phyloP scores from a whole-genome alignment of 2,329 filamentous ascomycete species.

The Neophaeococcomyces mojaviensis region DNA sequence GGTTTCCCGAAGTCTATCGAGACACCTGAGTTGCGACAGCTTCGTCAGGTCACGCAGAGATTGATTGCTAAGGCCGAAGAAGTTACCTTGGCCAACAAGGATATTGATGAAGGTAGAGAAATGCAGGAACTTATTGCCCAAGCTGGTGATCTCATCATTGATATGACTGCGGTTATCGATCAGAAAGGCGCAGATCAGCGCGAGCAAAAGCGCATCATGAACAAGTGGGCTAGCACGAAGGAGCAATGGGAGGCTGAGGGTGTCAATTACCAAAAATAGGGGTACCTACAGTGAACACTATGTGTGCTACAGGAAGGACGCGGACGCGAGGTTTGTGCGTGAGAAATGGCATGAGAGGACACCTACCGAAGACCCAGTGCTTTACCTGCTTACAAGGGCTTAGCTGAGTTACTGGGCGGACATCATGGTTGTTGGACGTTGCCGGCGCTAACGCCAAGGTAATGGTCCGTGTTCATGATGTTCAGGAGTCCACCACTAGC shows the following conservation, averaged over 20 bases:
- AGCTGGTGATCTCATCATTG: neutral
- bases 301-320: neutral
- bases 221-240: neutral
- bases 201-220: neutral
- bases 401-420: neutral
- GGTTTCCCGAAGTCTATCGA: neutral
- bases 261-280: neutral
- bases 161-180: constrained; percentile 1
- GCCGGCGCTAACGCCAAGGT: neutral
- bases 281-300: neutral
- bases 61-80: constrained; percentile 3
- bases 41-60: constrained; percentile 1
- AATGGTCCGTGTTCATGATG: too few relatives aligned
- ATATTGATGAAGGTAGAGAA: neutral
- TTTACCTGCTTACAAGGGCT: too few relatives aligned
- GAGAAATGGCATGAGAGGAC: too few relatives aligned
- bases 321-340: neutral
- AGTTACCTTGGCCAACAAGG: neutral
- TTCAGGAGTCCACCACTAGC: neutral
- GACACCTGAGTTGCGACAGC: neutral
- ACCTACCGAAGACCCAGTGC: too few relatives aligned
- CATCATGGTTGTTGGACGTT: neutral
- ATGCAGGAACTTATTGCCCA: neutral
- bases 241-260: neutral
- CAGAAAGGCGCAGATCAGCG: neutral